These are phyloP conservation scores for Holtermannia corniformis DNA, from an alignment of 768 basidiomycete genomes.

Conservation along the genomic window DNA sequence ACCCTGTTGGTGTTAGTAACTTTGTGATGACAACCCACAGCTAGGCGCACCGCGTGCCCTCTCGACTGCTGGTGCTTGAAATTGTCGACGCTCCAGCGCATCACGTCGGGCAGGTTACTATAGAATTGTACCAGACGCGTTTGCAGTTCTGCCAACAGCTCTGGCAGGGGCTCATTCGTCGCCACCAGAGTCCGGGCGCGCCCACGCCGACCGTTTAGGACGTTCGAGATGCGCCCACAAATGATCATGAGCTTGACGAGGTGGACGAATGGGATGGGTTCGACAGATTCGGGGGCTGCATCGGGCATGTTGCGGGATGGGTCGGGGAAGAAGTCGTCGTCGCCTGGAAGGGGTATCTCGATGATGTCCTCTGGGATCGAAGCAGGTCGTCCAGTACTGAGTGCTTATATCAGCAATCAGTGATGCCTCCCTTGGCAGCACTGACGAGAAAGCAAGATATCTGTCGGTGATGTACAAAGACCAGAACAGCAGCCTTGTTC, in stretches of 20 bases:
- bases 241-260: constrained; percentile 38
- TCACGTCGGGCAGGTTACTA: constrained; percentile 22
- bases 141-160: constrained; percentile 30
- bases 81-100: constrained; percentile 35
- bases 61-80: constrained; percentile 32
- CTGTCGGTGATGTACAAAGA: constrained; percentile 35
- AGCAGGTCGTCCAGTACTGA: constrained; percentile 14
- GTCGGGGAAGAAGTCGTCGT: constrained; percentile 36
- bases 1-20: constrained; percentile 6
- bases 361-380: constrained; percentile 36
- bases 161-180: constrained; percentile 21
- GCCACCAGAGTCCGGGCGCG: constrained; percentile 26
- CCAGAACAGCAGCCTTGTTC: constrained; percentile 37
- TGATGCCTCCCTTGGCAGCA: constrained; percentile 1
- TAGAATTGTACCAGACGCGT: constrained; percentile 31
- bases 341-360: constrained; percentile 35
- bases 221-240: constrained; percentile 34
- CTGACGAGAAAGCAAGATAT: constrained; percentile 29
- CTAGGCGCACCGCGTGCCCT: constrained; percentile 21
- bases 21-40: background rate
- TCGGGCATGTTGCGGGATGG: constrained; percentile 23
- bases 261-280: constrained; percentile 36
- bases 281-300: constrained; percentile 14
- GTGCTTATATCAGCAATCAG: background rate
- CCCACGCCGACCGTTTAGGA: constrained; percentile 35